A percentile compares a stretch with the other conserved stretches of the same genome.
These are phyloP conservation scores for Ceratobasidium sp. DNA, from an alignment of 1,284 basidiomycete genomes.

Conservation along the genomic window DNA sequence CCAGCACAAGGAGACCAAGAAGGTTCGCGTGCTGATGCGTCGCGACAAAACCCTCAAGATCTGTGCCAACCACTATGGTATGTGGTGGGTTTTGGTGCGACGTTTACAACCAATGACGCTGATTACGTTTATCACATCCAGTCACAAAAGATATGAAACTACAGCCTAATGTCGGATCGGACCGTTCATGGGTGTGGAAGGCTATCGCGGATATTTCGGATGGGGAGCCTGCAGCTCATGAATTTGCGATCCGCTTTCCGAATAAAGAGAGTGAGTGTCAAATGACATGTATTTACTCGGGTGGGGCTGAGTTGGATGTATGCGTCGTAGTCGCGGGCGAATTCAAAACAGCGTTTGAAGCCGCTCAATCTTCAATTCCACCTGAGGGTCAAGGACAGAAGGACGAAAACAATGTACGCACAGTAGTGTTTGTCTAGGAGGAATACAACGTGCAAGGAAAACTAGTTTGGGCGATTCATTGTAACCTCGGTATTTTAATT, in stretches of 20 bases:
- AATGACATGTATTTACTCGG: background rate
- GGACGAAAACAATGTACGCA: too few relatives aligned
- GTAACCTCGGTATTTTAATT: too few relatives aligned
- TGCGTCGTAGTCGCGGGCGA: conserved; percentile 73
- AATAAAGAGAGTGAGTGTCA: conserved; percentile 85
- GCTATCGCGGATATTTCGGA: conserved; percentile 95
- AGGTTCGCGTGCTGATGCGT: conserved; percentile 97
- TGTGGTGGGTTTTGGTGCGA: conserved; percentile 53
- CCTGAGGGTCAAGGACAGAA: too few relatives aligned
- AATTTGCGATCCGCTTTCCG: conserved; percentile 97
- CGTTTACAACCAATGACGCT: conserved; percentile 7
- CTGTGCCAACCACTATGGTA: conserved; percentile 97
- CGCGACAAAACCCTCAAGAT: conserved; percentile 99
- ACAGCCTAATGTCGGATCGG: conserved; percentile 97
- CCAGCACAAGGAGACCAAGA: conserved; percentile 86
- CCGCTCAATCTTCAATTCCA: conserved; percentile 78
- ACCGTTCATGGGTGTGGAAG: conserved; percentile 99
- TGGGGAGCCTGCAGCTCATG: conserved; percentile 86
- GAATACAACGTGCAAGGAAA: too few relatives aligned
- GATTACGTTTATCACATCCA: conserved; percentile 49
- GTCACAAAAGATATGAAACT: conserved; percentile 92
- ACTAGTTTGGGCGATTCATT: too few relatives aligned
- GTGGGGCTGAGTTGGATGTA: conserved; percentile 1
- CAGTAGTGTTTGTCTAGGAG: too few relatives aligned
- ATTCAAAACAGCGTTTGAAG: conserved; percentile 89